Percentiles rank a stretch among this genome's conserved stretches.
Conservation (phyloP, 306 rosid genomes). For the Acacia melanoxylon region DNA sequence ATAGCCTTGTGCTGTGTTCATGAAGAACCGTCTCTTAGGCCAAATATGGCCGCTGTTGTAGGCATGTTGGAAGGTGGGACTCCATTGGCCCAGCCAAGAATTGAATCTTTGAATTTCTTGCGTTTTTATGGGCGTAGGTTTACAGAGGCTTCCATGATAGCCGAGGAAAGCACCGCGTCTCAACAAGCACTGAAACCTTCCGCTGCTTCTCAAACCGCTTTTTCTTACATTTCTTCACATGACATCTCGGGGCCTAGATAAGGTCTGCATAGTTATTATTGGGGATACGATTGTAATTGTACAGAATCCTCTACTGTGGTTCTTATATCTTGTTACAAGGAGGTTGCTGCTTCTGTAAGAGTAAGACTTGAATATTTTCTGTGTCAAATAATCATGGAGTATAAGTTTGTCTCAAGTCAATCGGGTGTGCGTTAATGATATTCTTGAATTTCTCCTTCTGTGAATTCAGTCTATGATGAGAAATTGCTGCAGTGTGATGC, state of each 20-base stretch:
- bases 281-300: conserved; percentile 16
- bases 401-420: not conserved
- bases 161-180: conserved; percentile 37
- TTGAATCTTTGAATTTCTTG: conserved; percentile 74
- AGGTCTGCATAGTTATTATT: conserved; percentile 19
- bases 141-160: conserved; percentile 69
- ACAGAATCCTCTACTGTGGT: not conserved
- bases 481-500: not conserved
- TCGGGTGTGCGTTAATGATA: not conserved
- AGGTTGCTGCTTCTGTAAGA: not conserved
- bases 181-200: conserved; percentile 40
- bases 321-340: not conserved
- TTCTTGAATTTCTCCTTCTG: not conserved
- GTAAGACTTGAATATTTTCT: not conserved
- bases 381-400: not conserved
- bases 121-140: conserved; percentile 82
- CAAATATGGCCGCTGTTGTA: conserved; percentile 71
- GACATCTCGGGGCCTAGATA: conserved; percentile 91
- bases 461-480: not conserved
- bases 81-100: conserved; percentile 62
- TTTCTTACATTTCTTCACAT: conserved; percentile 77
- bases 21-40: conserved; percentile 84
- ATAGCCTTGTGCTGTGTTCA: conserved; percentile 86
- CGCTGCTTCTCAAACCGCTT: conserved; percentile 38
- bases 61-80: conserved; percentile 86